Percentiles rank a stretch among this genome's conserved stretches.
phyloP scores from a whole-genome alignment of 805 yeast genomes.

The Candida bentonensis region DNA sequence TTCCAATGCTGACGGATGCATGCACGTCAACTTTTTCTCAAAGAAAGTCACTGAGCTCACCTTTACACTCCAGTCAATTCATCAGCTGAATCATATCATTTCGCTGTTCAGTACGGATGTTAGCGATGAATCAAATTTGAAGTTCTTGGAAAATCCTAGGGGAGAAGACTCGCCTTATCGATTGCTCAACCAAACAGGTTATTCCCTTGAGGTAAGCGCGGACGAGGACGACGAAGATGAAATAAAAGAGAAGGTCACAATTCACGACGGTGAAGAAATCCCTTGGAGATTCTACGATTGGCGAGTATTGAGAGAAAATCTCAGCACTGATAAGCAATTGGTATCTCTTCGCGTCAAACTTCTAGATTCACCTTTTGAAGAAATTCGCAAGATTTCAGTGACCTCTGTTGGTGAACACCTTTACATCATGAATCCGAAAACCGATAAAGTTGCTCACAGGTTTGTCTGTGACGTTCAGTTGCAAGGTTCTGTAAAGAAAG shows the following conservation, averaged over 20 bases:
- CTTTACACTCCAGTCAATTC: neutral
- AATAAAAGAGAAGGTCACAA: conserved; percentile 16
- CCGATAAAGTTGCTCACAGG: conserved; percentile 46
- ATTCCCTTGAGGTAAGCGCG: conserved; percentile 71
- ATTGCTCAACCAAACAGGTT: conserved; percentile 75
- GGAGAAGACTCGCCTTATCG: conserved; percentile 74
- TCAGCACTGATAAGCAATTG: conserved; percentile 49
- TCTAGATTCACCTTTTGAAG: conserved; percentile 39
- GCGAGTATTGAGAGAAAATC: conserved; percentile 68
- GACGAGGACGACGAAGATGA: conserved; percentile 28
- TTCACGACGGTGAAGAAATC: conserved; percentile 32
- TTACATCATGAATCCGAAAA: conserved; percentile 49
- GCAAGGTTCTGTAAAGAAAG: conserved; percentile 62
- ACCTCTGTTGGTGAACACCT: conserved; percentile 75
- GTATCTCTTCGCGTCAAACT: conserved; percentile 47
- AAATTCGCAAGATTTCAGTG: conserved; percentile 45
- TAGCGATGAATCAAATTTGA: neutral
- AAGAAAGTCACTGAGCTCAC: conserved; percentile 66
- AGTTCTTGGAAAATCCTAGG: conserved; percentile 33
- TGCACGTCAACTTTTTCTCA: conserved; percentile 57
- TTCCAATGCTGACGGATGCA: conserved; percentile 31
- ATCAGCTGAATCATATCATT: neutral
- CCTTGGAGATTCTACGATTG: conserved; percentile 96
- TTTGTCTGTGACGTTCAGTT: conserved; percentile 57
- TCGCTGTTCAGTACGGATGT: neutral